phyloP scores from a whole-genome alignment of 179 eudicot genomes.

The Silene noctiflora region DNA sequence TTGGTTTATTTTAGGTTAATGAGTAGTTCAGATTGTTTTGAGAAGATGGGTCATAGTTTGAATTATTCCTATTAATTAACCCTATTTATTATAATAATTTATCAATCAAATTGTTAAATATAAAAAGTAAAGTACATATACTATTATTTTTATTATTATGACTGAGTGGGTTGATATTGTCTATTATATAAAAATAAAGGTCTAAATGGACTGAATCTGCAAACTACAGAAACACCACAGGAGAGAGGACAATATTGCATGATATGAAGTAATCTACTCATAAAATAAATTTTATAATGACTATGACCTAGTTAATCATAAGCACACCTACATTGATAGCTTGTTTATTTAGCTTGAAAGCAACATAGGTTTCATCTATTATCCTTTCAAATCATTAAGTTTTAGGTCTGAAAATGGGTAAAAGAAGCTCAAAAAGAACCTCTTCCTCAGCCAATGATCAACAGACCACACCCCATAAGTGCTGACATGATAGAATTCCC shows the following conservation, averaged over 20 bases:
- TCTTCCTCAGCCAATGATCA: conserved; percentile 37
- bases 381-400: conserved; percentile 1
- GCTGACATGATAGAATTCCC: conserved; percentile 34
- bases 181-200: too few relatives aligned
- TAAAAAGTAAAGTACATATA: neutral
- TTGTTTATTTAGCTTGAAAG: neutral
- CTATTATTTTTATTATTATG: neutral
- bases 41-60: too few relatives aligned
- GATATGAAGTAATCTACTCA: neutral
- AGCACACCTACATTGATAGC: neutral
- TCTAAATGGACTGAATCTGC: too few relatives aligned
- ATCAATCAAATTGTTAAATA: neutral
- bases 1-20: too few relatives aligned
- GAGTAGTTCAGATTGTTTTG: too few relatives aligned
- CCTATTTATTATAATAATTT: too few relatives aligned
- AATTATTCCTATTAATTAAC: too few relatives aligned
- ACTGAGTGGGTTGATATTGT: neutral
- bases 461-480: conserved; percentile 23
- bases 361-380: neutral
- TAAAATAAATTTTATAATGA: neutral
- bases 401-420: conserved; percentile 24
- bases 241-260: neutral
- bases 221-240: too few relatives aligned
- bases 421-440: conserved; percentile 45
- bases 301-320: neutral